Evolutionary conservation across 75 land plant species (phyloP), one percentile per base, ranked within the genome.

Genomic region (Picea sitchensis): DNA sequence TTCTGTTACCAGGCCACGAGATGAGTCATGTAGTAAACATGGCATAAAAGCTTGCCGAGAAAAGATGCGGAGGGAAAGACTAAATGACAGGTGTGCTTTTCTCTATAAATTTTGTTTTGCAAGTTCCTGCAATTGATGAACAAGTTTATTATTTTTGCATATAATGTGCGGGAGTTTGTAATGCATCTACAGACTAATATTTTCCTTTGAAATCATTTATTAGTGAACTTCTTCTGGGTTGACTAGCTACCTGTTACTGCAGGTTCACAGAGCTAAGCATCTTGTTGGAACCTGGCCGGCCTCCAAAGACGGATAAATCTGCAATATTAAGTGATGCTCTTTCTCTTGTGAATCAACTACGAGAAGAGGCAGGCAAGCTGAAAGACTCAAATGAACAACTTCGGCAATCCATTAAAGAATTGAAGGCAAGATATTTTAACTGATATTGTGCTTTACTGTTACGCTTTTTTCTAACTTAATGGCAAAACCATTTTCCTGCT

Each of bases 31-130:
- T 63, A 73, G 83, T 76, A 82, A 76, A 47, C 80, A 90, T 77
- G 83, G 90, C 71, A 86, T 86, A 61, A 95, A 92, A 86, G 98
- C 98, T 63, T 92, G 92, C 80, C 88, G 97, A 58, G 98, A 95
- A 78, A 95, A 95, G 79, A 79, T 87, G 91, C 86, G 98, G 38
- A 86, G 96, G 68, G 97, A 96, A 62, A 85, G 82, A 44, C 85
- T 95, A 38, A 95, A 93, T 84, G 98, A 95, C 77, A 94, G 87
- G 98, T 85, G 79, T 54, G 68, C 58, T 77, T 20, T 4, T 65
- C 17, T 32, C 71, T 58, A 32, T 20, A 57, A 59, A 18, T 56
- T 20, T 32, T 62, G 61, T 80, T 34, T 68, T 67, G 23, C 80
- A 14, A n/a, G n/a, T 34, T 74, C n/a, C n/a, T 59, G 15, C 14